These are phyloP conservation scores for Kalmusia sp. DNA, from an alignment of 2,329 filamentous ascomycete genomes.

Conservation along the genomic window DNA sequence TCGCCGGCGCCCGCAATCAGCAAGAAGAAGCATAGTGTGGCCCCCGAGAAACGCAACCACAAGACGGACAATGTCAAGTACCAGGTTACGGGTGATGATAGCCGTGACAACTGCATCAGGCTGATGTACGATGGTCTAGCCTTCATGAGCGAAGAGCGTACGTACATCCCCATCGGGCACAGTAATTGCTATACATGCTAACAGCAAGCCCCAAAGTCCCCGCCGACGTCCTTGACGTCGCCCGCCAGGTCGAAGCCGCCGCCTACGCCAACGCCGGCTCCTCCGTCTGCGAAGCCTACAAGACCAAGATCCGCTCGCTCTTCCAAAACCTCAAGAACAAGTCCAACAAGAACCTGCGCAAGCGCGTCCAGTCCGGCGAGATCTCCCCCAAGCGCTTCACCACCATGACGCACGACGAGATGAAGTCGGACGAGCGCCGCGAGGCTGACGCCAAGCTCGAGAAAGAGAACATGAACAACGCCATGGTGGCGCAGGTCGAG, in stretches of 20 bases:
- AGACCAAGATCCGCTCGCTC: constrained; percentile 86
- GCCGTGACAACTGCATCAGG: constrained; percentile 85
- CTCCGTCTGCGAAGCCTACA: constrained; percentile 76
- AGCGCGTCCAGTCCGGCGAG: constrained; percentile 75
- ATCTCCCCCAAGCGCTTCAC: constrained; percentile 79
- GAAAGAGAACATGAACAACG: constrained; percentile 95
- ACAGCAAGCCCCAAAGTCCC: constrained; percentile 51
- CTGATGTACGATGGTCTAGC: constrained; percentile 94
- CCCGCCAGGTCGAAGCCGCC: constrained; percentile 78
- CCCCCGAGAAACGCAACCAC: constrained; percentile 80
- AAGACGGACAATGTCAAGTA: constrained; percentile 81
- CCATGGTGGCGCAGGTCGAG: constrained; percentile 90
- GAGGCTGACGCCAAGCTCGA: constrained; percentile 78
- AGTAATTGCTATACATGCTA: constrained; percentile 19
- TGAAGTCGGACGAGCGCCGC: constrained; percentile 85
- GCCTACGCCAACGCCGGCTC: constrained; percentile 74
- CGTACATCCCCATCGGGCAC: constrained; percentile 20
- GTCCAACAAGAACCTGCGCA: constrained; percentile 79
- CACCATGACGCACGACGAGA: constrained; percentile 85
- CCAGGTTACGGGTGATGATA: constrained; percentile 74
- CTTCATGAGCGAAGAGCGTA: constrained; percentile 66
- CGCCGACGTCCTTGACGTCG: constrained; percentile 70
- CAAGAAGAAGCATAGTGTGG: constrained; percentile 62
- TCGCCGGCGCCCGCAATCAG: constrained; percentile 59
- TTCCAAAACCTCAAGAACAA: constrained; percentile 96